These are phyloP conservation scores for Aspergillus flavus DNA, from an alignment of 2,329 filamentous ascomycete species.

Conservation along the genomic window DNA sequence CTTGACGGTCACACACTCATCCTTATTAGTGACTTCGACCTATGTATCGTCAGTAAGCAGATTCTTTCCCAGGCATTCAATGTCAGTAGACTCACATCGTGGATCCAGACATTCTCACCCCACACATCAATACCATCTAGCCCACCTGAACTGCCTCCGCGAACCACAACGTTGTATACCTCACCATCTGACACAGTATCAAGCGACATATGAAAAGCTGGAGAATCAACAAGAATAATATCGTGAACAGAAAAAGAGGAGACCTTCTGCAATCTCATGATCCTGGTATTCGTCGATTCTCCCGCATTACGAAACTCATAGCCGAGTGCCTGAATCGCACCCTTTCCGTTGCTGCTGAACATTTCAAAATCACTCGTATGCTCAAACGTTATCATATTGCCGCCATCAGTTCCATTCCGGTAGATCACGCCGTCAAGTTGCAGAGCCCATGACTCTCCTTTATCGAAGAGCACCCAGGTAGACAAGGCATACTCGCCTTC, in stretches of 20 bases:
- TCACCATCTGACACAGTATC: conserved; percentile 57
- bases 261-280: conserved; percentile 43
- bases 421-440: conserved; percentile 58
- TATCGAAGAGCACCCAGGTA: conserved; percentile 53
- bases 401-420: conserved; percentile 52
- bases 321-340: conserved; percentile 57
- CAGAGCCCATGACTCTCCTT: conserved; percentile 53
- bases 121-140: conserved; percentile 61
- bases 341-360: conserved; percentile 55
- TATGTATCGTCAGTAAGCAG: conserved; percentile 3
- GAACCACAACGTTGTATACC: conserved; percentile 59
- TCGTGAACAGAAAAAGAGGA: conserved; percentile 54
- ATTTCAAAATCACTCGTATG: conserved; percentile 56
- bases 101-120: conserved; percentile 59
- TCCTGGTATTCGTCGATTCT: conserved; percentile 31
- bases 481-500: conserved; percentile 53
- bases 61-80: no score
- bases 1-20: conserved; percentile 63
- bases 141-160: conserved; percentile 55
- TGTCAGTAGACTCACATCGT: conserved; percentile 45
- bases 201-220: conserved; percentile 54
- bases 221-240: conserved; percentile 52
- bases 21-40: conserved; percentile 63
- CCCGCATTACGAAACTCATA: conserved; percentile 43
- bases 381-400: conserved; percentile 58